These are phyloP conservation scores for Lactarius pseudohatsudake DNA, from an alignment of 768 basidiomycete genomes.

Conservation along the genomic window DNA sequence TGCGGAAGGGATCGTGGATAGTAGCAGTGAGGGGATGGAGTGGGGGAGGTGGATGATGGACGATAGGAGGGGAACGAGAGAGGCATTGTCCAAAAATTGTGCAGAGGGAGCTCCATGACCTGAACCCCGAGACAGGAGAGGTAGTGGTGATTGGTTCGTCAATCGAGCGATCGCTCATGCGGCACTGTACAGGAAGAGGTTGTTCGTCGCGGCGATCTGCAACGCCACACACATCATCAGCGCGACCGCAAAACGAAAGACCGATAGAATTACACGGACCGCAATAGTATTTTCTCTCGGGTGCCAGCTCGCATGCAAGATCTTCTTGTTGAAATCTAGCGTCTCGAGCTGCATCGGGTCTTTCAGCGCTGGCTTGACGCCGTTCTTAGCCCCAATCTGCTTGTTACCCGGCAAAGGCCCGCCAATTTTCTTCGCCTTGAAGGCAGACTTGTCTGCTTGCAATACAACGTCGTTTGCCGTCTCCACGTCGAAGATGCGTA, in stretches of 20 bases:
- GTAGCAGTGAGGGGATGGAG: constrained; percentile 11
- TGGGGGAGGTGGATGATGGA: constrained; percentile 2
- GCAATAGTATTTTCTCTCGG: constrained; percentile 98
- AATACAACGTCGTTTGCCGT: constrained; percentile 85
- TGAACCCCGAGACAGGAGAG: neutral
- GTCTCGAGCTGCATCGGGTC: constrained; percentile 87
- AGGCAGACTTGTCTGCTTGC: constrained; percentile 98
- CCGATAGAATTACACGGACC: constrained; percentile 47
- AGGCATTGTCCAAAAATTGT: constrained; percentile 25
- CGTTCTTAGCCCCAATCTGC: constrained; percentile 61
- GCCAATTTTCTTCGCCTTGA: constrained; percentile 99
- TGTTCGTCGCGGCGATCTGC: constrained; percentile 96
- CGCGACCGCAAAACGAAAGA: neutral
- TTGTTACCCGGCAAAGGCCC: constrained; percentile 76
- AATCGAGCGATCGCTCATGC: constrained; percentile 37
- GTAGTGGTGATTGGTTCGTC: neutral
- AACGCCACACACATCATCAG: neutral
- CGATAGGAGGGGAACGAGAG: constrained; percentile 6
- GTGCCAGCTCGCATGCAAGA: constrained; percentile 95
- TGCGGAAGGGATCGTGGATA: constrained; percentile 17
- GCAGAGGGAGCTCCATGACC: constrained; percentile 9
- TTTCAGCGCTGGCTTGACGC: constrained; percentile 70
- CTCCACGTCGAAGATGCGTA: constrained; percentile 97
- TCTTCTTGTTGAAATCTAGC: constrained; percentile 96
- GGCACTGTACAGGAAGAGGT: constrained; percentile 83